phyloP scores from a whole-genome alignment of 345 rosid species.

The Arabidopsis suecica region DNA sequence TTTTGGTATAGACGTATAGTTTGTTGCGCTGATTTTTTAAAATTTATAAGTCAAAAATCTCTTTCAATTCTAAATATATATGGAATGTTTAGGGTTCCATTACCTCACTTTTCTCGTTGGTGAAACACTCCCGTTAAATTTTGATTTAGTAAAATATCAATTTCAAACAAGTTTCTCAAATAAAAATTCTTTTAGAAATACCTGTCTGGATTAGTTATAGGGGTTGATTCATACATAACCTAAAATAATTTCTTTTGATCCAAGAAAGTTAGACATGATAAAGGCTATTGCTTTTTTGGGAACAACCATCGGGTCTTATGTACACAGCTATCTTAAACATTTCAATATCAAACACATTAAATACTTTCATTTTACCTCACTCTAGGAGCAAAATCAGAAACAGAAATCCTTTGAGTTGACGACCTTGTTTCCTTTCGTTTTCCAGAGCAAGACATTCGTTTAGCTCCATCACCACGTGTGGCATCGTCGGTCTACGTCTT shows the following conservation, averaged over 20 bases:
- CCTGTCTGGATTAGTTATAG: no score
- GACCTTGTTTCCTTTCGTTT: slow-evolving; percentile 41
- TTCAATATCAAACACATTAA: neutral
- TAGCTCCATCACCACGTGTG: slow-evolving; percentile 44
- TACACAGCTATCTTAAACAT: slow-evolving; percentile 13
- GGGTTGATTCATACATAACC: neutral
- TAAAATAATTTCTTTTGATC: neutral
- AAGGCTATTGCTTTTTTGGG: neutral
- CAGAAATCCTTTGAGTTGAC: slow-evolving; percentile 4
- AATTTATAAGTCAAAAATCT: no score
- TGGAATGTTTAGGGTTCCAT: no score
- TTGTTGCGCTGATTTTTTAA: no score
- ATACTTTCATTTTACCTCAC: slow-evolving; percentile 8
- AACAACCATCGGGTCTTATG: neutral
- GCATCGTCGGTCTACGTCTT: slow-evolving; percentile 50
- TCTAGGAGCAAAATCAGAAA: slow-evolving; percentile 21
- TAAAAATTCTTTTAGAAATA: no score
- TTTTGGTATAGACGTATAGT: no score
- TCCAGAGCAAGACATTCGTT: slow-evolving; percentile 49
- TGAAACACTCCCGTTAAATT: no score
- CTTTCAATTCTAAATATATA: no score
- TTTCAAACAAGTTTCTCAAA: no score
- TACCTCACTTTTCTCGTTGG: no score
- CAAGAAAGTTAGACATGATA: neutral
- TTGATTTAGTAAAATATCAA: no score